These are phyloP conservation scores for Cladophialophora exuberans DNA, from an alignment of 2,329 filamentous ascomycete genomes.

Conservation along the genomic window DNA sequence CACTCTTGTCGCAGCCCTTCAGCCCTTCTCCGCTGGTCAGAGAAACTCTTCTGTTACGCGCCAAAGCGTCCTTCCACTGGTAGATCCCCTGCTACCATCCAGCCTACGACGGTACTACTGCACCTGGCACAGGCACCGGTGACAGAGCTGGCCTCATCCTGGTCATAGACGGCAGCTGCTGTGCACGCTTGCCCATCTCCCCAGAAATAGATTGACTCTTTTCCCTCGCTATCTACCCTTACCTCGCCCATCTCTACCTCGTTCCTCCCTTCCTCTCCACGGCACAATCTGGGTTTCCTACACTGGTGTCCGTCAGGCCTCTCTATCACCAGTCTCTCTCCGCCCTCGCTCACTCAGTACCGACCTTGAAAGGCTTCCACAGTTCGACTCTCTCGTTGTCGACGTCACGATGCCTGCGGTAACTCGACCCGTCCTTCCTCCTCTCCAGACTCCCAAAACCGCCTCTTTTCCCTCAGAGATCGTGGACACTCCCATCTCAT, in stretches of 20 bases:
- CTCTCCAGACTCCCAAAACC: conserved; percentile 49
- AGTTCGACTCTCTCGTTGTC: conserved; percentile 34
- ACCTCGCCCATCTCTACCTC: conserved; percentile 4
- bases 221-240: conserved; percentile 17
- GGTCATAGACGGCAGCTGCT: conserved; percentile 26
- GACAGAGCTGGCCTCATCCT: conserved; percentile 33
- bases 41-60: conserved; percentile 27
- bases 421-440: conserved; percentile 44
- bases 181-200: conserved; percentile 18
- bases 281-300: conserved; percentile 26
- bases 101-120: conserved; percentile 18
- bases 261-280: conserved; percentile 20
- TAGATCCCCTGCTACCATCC: conserved; percentile 16
- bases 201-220: conserved; percentile 32
- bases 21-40: conserved; percentile 20
- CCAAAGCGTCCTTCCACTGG: conserved; percentile 26
- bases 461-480: conserved; percentile 57
- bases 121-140: conserved; percentile 24
- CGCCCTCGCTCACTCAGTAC: conserved; percentile 8
- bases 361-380: conserved; percentile 17
- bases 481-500: conserved; percentile 50
- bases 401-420: conserved; percentile 34
- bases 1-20: conserved; percentile 19
- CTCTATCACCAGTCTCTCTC: conserved; percentile 15
- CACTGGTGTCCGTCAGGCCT: conserved; percentile 27